Percentiles rank a stretch among this genome's conserved stretches.
phyloP scores from a whole-genome alignment of 1,139 yeast genomes.

The Diutina scorzettiae region DNA sequence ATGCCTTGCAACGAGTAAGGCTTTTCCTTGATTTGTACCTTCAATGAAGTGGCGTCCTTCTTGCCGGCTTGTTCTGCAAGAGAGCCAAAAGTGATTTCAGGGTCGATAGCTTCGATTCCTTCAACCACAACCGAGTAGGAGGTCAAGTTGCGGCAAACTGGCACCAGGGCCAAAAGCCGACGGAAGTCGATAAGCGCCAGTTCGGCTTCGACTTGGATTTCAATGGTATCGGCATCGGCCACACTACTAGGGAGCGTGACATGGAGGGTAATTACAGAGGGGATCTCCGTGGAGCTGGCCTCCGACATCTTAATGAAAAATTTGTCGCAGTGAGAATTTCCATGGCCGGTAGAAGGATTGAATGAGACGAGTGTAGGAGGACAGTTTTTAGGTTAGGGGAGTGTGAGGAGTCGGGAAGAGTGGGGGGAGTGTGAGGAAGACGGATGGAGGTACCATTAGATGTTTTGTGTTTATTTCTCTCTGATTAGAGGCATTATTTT shows the following conservation, averaged over 20 bases:
- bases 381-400: no score
- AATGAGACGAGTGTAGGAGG: no score
- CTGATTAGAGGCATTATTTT: no score
- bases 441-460: no score
- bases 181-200: conserved; percentile 50
- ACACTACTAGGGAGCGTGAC: conserved; percentile 23
- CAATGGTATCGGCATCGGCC: conserved; percentile 15
- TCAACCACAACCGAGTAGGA: conserved; percentile 38
- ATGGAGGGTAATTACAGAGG: conserved; percentile 14
- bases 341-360: background rate
- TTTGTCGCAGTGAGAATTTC: background rate
- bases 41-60: conserved; percentile 9
- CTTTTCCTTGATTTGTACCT: conserved; percentile 17
- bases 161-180: conserved; percentile 43
- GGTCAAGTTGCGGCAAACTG: conserved; percentile 48
- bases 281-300: background rate
- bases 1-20: conserved; percentile 29
- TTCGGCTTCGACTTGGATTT: conserved; percentile 20
- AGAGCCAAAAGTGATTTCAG: conserved; percentile 21
- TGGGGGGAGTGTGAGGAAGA: no score
- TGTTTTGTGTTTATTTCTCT: no score
- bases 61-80: conserved; percentile 15
- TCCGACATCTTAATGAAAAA: conserved; percentile 2
- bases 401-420: no score
- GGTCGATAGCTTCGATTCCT: conserved; percentile 27